phyloP scores from a whole-genome alignment of 2,329 filamentous ascomycete species.

The Colletotrichum lindemuthianum region DNA sequence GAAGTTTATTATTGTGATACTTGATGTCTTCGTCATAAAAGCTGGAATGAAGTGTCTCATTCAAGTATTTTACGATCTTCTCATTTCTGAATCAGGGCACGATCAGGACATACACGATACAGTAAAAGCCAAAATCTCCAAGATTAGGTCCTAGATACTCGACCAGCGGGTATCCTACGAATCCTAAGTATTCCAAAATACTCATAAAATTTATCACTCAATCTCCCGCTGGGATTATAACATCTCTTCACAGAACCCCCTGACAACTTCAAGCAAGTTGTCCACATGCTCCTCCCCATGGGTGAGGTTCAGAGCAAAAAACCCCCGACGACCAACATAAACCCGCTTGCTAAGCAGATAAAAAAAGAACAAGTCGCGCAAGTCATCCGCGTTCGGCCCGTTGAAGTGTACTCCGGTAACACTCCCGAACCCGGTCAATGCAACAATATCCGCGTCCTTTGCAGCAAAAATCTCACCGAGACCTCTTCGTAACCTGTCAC shows the following conservation, averaged over 20 bases:
- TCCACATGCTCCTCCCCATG: constrained; percentile 28
- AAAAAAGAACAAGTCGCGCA: constrained; percentile 33
- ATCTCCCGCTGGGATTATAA: not conserved
- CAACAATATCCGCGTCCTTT: constrained; percentile 10
- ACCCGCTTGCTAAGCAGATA: constrained; percentile 27
- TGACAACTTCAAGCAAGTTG: constrained; percentile 2
- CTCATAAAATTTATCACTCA: no score
- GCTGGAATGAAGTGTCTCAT: no score
- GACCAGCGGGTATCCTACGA: no score
- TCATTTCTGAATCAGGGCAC: no score
- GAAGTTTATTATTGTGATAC: no score
- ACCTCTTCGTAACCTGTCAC: constrained; percentile 15
- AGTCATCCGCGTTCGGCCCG: constrained; percentile 2
- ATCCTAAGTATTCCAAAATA: no score
- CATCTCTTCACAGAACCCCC: constrained; percentile 16
- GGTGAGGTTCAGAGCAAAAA: constrained; percentile 31
- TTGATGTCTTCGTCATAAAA: no score
- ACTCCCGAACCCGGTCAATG: constrained; percentile 28
- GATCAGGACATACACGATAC: no score
- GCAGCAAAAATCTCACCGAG: constrained; percentile 16
- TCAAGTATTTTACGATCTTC: no score
- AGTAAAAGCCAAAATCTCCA: fast-evolving
- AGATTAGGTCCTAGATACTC: no score
- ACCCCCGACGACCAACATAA: constrained; percentile 33
- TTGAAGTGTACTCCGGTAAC: constrained; percentile 31